These are phyloP conservation scores for Trypanosoma cruzi DNA, from an alignment of 208 protist genomes.

Conservation along the genomic window DNA sequence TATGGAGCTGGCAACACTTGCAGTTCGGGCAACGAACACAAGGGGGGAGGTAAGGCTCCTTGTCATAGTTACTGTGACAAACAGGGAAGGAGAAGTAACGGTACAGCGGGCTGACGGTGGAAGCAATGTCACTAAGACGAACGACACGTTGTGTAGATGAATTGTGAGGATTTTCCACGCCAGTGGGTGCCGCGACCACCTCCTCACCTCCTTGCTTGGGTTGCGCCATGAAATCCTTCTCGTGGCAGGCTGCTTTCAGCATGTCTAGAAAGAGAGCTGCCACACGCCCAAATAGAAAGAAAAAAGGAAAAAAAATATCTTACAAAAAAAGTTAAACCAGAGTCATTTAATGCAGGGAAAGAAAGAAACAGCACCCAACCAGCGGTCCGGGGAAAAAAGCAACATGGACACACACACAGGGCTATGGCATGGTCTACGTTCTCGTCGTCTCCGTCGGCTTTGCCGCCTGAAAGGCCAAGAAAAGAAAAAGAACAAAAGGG, in stretches of 20 bases:
- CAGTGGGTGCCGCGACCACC: background rate
- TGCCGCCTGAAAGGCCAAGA: background rate
- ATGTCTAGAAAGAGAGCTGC: background rate
- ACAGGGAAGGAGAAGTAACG: conserved; percentile 24
- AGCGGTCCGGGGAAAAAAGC: background rate
- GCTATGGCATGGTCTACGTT: background rate
- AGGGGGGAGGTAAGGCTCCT: background rate
- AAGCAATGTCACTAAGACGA: conserved; percentile 9
- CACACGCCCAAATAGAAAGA: background rate
- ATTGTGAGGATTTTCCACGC: background rate
- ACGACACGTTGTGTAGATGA: background rate
- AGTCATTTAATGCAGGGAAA: background rate
- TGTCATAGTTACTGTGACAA: background rate
- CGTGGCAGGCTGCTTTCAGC: background rate
- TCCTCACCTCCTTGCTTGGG: background rate
- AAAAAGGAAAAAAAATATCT: background rate
- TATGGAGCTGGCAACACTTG: conserved; percentile 30
- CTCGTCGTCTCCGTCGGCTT: background rate
- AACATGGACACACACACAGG: background rate
- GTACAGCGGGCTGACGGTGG: conserved; percentile 14
- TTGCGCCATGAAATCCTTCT: background rate
- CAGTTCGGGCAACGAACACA: conserved; percentile 34
- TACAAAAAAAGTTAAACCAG: background rate
- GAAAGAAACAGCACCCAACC: background rate
- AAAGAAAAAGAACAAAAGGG: background rate